Evolutionary conservation across 495 filamentous ascomycete genomes (phyloP), one percentile per base, ranked within the genome.

Genomic region (Aspergillus haitiensis): DNA sequence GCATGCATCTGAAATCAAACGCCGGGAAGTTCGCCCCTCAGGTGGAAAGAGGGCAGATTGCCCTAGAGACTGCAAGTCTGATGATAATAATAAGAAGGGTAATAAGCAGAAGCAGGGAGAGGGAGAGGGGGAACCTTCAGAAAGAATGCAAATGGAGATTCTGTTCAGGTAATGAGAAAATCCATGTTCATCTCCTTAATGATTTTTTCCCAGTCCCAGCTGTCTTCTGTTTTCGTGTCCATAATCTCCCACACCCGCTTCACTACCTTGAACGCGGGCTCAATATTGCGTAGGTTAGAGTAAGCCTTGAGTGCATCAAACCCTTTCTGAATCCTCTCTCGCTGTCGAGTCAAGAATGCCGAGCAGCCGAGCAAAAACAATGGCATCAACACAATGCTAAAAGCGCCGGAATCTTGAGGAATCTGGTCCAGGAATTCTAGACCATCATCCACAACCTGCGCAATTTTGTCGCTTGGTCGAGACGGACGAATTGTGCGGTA

Each of bases 171-270:
- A 60, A 88, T 84, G 47, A 94, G 76, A 71, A 96, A 95, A 72
- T 96, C 91, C 75, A 90, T 86, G 18, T 86, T 88, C 80, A 92
- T 86, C 21, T 82, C 73, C 37, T 81, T 78, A 44, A 92, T 91
- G 54, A 96, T 88, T 46, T 81, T 84, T 67, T 95, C 90, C 92
- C 92, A 96, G 71, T 97, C 92, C 92, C 92, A 97, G 51, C 83
- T 86, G 36, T 82, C 77, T 73, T 92, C 90, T 32, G 86, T 82
- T 12, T 85, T 86, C 5, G 67, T 76, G 60, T 89, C 88, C 91
- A 97, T 96, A 36, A 91, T 76, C 48, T 84, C 78, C 92, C 92
- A 97, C 7, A 96, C 79, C 52, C 82, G 82, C 66, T 89, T 80
- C n/a, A 97, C 86, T 7, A 96, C 85, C 58, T 86, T 79, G 50